These are phyloP conservation scores for Cornus controversa DNA, from an alignment of 148 eudicot genomes.

Conservation along the genomic window DNA sequence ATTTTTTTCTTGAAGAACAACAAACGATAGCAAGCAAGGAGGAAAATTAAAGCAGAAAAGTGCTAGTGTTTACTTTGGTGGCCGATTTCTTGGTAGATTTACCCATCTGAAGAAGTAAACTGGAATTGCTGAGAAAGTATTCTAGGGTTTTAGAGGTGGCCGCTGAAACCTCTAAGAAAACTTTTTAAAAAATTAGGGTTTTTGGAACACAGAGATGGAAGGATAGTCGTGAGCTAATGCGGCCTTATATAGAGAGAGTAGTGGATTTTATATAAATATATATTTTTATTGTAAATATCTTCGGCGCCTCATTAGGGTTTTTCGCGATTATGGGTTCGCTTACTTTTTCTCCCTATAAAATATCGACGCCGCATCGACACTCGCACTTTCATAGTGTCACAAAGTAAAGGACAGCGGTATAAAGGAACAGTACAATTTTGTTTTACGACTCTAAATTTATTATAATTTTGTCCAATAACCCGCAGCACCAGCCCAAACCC, in stretches of 20 bases:
- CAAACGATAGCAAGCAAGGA: no score
- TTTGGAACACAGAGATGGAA: neutral
- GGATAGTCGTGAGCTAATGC: neutral
- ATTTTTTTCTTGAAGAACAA: no score
- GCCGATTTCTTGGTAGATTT: constrained; percentile 50
- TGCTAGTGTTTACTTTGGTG: constrained; percentile 27
- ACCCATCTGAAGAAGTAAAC: constrained; percentile 24
- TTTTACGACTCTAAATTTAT: no score
- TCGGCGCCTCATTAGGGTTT: constrained; percentile 23
- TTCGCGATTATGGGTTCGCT: neutral
- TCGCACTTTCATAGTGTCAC: no score
- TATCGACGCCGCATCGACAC: no score
- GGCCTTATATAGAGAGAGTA: neutral
- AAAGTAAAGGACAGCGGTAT: no score
- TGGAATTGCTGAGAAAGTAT: neutral
- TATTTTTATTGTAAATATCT: no score
- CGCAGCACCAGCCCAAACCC: no score
- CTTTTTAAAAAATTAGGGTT: neutral
- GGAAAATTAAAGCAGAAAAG: neutral
- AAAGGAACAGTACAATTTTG: no score
- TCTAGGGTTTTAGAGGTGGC: constrained; percentile 18
- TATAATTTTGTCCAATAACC: no score
- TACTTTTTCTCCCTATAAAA: no score
- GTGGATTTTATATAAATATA: no score
- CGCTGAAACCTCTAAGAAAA: neutral